Percentiles rank a stretch among this genome's conserved stretches.
Evolutionary conservation across 352 stramenopile species (phyloP).

Genomic region (Phytopythium chamaehyphon): DNA sequence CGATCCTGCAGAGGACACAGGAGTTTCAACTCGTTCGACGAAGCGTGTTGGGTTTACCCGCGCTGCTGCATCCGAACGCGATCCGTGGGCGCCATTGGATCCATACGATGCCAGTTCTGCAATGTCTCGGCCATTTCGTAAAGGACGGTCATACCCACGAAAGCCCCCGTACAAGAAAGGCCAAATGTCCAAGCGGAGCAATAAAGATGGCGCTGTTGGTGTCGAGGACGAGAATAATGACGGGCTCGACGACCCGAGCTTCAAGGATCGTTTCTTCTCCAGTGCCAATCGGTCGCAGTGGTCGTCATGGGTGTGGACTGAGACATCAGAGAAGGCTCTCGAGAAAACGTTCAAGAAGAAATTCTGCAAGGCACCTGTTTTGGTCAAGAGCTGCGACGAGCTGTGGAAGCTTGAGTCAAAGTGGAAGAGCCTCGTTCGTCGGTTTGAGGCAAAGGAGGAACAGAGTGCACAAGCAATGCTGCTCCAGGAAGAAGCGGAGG

Average conservation of each 20-base stretch:
- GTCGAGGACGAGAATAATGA: constrained; percentile 36
- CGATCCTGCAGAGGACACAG: background rate
- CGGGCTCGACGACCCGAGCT: constrained; percentile 55
- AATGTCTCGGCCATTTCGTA: constrained; percentile 62
- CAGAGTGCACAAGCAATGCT: constrained; percentile 64
- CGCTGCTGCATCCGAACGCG: constrained; percentile 22
- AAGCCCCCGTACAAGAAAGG: constrained; percentile 34
- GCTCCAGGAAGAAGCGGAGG: constrained; percentile 59
- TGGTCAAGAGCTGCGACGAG: constrained; percentile 47
- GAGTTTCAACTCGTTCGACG: background rate
- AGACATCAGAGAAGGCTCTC: constrained; percentile 42
- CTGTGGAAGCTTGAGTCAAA: constrained; percentile 68
- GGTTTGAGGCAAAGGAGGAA: constrained; percentile 38
- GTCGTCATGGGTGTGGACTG: constrained; percentile 70
- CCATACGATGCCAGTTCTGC: constrained; percentile 72
- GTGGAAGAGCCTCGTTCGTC: constrained; percentile 54
- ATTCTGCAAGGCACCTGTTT: constrained; percentile 47
- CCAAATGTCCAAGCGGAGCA: constrained; percentile 17
- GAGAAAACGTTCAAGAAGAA: constrained; percentile 61
- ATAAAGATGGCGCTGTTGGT: constrained; percentile 26
- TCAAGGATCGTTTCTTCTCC: constrained; percentile 62
- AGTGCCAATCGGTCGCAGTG: constrained; percentile 46
- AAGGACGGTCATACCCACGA: constrained; percentile 63
- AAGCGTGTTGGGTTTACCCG: constrained; percentile 1
- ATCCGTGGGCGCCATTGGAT: constrained; percentile 70